Base-by-base conservation (phyloP, 73 alveolate species). In the Paraurostyla sp. region DNA sequence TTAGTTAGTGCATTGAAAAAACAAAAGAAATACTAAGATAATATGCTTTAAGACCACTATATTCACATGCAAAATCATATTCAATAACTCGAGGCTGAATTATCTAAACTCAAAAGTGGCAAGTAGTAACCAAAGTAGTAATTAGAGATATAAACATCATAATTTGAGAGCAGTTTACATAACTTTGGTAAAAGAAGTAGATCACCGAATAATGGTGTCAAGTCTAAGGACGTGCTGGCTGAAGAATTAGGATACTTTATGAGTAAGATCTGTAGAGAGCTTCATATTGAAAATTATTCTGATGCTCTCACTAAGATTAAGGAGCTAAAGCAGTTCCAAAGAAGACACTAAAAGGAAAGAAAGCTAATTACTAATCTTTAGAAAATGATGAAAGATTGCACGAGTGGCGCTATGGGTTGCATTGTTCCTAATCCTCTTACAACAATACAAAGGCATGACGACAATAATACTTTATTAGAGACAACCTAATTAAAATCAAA, bases 181-280 rank as follows among this genome's bases (percentile, higher is more conserved):
- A n/a, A n/a, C n/a, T 65, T 22, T 40, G 82, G 82, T 7, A 65
- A 35, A 65, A 65, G 82, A 40, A 65, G 60, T 22, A 33, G 82
- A 65, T 65, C 82, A 1, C 82, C 82, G n/a, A n/a, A n/a, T 35
- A 33, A 65, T 65, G 32, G 41, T 7, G 25, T 65, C 0, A 22
- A 65, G 32, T 22, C 9, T 6, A 32, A 30, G 13, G 54, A 65
- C 35, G 82, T 58, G 2, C 3, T 18, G 6, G 7, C 40, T 38
- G 25, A 38, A 15, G 82, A 65, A 22, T 16, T 22, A 30, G 7
- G 16, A 2, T 22, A 32, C 40, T 11, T 65, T 2, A 16, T 65
- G 6, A 15, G 25, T 2, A 11, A 65, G 7, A 3, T 65, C 7
- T 2, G 56, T 38, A 65, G 7, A 35, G 46, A 65, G 38, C 58